Conservation (phyloP, 2,329 filamentous ascomycete species). For the Colletotrichum acutatum region DNA sequence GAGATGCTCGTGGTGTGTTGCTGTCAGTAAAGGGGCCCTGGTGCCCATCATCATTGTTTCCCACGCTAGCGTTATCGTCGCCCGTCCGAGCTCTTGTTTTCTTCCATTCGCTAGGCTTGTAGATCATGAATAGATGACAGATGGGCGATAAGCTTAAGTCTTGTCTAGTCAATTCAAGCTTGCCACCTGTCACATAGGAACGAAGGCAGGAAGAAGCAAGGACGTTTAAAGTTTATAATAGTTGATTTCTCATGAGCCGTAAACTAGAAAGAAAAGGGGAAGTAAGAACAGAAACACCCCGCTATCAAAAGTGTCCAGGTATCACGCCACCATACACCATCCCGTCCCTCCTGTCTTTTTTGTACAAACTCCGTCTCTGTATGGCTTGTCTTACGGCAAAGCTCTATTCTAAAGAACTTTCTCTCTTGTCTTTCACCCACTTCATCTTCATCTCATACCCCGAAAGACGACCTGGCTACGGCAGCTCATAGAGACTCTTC, state of each 20-base stretch:
- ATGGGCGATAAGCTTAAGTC: background rate
- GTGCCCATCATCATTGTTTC: background rate
- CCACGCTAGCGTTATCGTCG: background rate
- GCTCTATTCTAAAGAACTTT: no score
- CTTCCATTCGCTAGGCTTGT: background rate
- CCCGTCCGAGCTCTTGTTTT: background rate
- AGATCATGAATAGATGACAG: background rate
- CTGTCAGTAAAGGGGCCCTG: background rate
- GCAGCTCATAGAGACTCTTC: constrained; percentile 32
- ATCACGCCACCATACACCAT: background rate
- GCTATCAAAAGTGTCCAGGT: constrained; percentile 19
- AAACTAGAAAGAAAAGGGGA: background rate
- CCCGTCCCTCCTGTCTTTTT: background rate
- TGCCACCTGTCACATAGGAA: no score
- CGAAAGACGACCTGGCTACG: background rate
- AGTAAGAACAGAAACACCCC: background rate
- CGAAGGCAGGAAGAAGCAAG: background rate
- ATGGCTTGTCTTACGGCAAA: background rate
- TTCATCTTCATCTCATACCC: background rate
- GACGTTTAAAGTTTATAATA: background rate
- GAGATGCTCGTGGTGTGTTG: background rate
- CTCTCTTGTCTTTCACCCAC: background rate
- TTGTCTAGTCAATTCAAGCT: background rate
- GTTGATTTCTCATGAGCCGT: constrained; percentile 22
- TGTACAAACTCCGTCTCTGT: background rate